Evolutionary conservation across 768 basidiomycete species (phyloP).

Genomic region (Agaricus blazei): DNA sequence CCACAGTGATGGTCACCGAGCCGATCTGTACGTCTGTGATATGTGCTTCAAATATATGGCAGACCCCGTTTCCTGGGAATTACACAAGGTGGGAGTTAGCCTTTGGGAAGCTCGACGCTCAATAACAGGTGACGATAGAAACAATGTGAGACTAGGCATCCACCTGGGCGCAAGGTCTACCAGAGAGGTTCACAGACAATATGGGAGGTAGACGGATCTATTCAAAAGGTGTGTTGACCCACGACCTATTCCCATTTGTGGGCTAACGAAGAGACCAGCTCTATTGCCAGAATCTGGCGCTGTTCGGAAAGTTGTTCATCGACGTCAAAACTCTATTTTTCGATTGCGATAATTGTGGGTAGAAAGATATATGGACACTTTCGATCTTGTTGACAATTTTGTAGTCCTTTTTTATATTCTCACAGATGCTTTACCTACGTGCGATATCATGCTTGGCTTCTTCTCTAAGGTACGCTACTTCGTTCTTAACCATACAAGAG

Average conservation of each 20-base stretch:
- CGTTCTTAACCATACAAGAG: not conserved
- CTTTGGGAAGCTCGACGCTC: not conserved
- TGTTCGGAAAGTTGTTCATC: slow-evolving; percentile 98
- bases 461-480: slow-evolving; percentile 50
- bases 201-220: slow-evolving; percentile 92
- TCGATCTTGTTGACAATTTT: not conserved
- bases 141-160: slow-evolving; percentile 60
- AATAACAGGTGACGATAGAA: slow-evolving; percentile 36
- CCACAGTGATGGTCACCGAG: slow-evolving; percentile 37
- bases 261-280: slow-evolving; percentile 44
- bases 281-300: slow-evolving; percentile 92
- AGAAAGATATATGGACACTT: not conserved
- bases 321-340: slow-evolving; percentile 96
- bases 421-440: slow-evolving; percentile 75
- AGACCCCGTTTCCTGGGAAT: slow-evolving; percentile 61
- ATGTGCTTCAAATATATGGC: slow-evolving; percentile 97
- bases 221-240: slow-evolving; percentile 59
- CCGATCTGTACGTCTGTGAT: slow-evolving; percentile 79
- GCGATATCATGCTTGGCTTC: slow-evolving; percentile 76
- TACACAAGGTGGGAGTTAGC: slow-evolving; percentile 50
- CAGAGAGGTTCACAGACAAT: slow-evolving; percentile 85
- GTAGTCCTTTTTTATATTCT: slow-evolving; percentile 89
- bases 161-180: slow-evolving; percentile 89
- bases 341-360: slow-evolving; percentile 80
- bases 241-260: not conserved